Evolutionary conservation across 768 basidiomycete genomes (phyloP).

Genomic region (Cantharellus cinnabarinus): DNA sequence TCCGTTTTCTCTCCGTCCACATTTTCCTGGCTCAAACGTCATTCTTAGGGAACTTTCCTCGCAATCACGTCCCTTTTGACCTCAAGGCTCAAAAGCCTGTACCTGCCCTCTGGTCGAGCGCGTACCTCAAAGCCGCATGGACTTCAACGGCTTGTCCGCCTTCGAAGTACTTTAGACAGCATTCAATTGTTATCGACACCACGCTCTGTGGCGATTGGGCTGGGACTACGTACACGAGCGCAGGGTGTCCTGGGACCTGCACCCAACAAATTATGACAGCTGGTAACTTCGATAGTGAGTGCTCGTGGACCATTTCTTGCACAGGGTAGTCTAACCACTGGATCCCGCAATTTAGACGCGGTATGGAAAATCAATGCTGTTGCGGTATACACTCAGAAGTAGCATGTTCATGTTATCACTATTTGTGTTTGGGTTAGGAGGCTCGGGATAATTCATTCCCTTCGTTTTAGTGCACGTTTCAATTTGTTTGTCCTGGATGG

Average conservation of each 20-base stretch:
- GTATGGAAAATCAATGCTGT: not conserved
- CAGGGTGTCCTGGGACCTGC: conserved; percentile 9
- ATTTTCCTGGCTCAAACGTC: not conserved
- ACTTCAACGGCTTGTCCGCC: conserved; percentile 1
- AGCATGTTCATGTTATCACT: too few species aligned
- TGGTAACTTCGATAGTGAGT: conserved; percentile 6
- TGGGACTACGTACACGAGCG: conserved; percentile 3
- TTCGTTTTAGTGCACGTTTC: too few species aligned
- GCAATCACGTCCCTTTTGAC: conserved; percentile 4
- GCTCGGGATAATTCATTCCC: too few species aligned
- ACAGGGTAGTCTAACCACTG: too few species aligned
- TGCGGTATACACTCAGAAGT: not conserved
- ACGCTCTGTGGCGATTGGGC: conserved; percentile 10
- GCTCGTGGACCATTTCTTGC: not conserved
- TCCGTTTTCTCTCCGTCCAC: not conserved
- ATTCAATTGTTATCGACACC: conserved; percentile 7
- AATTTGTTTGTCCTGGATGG: too few species aligned
- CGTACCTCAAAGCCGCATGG: conserved; percentile 1
- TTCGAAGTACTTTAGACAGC: conserved; percentile 4
- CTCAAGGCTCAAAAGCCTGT: conserved; percentile 1
- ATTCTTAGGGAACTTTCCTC: conserved; percentile 8
- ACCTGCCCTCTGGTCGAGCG: conserved; percentile 3
- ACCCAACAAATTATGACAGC: conserved; percentile 2
- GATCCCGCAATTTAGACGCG: not conserved
- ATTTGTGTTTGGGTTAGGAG: too few species aligned